These are phyloP conservation scores for Chaetomium sp. DNA, from an alignment of 2,329 filamentous ascomycete genomes.

Conservation along the genomic window DNA sequence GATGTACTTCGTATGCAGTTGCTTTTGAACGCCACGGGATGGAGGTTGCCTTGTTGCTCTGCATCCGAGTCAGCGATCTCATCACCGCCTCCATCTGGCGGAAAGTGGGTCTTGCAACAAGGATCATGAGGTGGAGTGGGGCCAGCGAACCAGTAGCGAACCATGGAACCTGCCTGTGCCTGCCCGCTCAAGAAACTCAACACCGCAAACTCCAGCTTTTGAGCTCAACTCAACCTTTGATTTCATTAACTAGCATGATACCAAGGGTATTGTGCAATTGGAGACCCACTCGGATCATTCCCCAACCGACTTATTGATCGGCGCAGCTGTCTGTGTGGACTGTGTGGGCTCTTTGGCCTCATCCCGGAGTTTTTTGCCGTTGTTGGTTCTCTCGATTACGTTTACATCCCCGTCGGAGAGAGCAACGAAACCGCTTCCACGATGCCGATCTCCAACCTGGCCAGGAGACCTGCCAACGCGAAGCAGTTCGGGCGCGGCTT, in stretches of 20 bases:
- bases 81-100: neutral
- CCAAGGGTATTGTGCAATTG: neutral
- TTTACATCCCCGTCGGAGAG: neutral
- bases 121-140: constrained; percentile 1
- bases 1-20: neutral
- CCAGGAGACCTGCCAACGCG: neutral
- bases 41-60: neutral
- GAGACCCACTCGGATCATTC: neutral
- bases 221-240: neutral
- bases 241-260: neutral
- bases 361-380: neutral
- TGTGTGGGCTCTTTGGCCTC: neutral
- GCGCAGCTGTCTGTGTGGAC: neutral
- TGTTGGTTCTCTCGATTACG: neutral
- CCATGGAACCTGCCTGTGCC: too few species aligned
- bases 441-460: neutral
- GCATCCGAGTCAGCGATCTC: neutral
- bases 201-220: neutral
- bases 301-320: neutral
- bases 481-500: neutral
- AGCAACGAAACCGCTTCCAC: neutral
- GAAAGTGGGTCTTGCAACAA: neutral
- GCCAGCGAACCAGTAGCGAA: too few species aligned
- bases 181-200: too few species aligned
- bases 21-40: neutral